These are phyloP conservation scores for Bryoerythrophyllum caledonicum DNA, from an alignment of 225 moss, liverwort and hornwort genomes.

Conservation along the genomic window DNA sequence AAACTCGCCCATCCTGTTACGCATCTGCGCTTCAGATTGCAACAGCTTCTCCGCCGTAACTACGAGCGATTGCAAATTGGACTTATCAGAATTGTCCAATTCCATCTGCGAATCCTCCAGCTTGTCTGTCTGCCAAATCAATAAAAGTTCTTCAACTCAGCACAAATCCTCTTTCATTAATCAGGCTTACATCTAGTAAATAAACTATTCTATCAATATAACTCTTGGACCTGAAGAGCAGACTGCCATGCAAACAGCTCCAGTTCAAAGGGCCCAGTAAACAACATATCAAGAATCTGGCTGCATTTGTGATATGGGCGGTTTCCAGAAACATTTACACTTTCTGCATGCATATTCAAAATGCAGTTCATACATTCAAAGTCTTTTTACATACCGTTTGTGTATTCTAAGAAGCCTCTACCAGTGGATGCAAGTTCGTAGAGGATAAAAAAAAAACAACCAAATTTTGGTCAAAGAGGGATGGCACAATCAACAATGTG, in stretches of 20 bases:
- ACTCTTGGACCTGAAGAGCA: neutral
- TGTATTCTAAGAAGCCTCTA: too few species aligned
- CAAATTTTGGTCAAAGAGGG: too few species aligned
- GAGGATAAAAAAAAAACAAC: too few species aligned
- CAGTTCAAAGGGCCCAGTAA: neutral
- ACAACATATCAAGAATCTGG: neutral
- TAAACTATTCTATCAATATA: neutral
- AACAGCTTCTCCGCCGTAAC: slow-evolving; percentile 20
- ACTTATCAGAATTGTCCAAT: slow-evolving; percentile 29
- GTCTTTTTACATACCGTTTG: too few species aligned
- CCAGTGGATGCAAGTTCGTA: too few species aligned
- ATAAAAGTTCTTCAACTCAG: neutral
- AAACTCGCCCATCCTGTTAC: slow-evolving; percentile 32
- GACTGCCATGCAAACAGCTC: neutral
- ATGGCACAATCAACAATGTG: too few species aligned
- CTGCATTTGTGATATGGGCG: too few species aligned
- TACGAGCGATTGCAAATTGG: slow-evolving; percentile 37
- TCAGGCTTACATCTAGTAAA: neutral
- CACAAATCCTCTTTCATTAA: neutral
- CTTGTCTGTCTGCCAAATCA: slow-evolving; percentile 24
- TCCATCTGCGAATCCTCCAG: slow-evolving; percentile 18
- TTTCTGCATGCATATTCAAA: too few species aligned
- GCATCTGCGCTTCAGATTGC: slow-evolving; percentile 32
- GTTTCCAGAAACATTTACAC: too few species aligned
- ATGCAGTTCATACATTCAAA: too few species aligned